Evolutionary conservation across 1,284 basidiomycete species (phyloP).

Genomic region (Ustilago sp.): DNA sequence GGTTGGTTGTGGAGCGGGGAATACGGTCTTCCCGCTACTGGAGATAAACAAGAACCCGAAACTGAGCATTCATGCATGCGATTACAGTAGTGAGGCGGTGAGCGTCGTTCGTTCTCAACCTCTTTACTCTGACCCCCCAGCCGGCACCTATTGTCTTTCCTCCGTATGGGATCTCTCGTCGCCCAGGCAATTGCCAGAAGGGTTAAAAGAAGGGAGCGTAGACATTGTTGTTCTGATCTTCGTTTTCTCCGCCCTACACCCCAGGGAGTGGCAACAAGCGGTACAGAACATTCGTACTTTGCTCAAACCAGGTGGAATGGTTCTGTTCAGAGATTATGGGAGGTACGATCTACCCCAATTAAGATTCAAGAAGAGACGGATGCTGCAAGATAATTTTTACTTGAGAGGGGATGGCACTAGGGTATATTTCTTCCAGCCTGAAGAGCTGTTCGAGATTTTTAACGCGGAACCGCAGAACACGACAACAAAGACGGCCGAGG

Average conservation of each 20-base stretch:
- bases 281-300: slow-evolving; percentile 82
- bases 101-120: slow-evolving; percentile 79
- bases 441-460: slow-evolving; percentile 63
- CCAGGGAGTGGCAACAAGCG: slow-evolving; percentile 88
- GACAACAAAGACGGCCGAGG: slow-evolving; percentile 14
- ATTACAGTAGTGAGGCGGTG: slow-evolving; percentile 90
- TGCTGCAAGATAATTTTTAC: slow-evolving; percentile 85
- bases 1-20: slow-evolving; percentile 76
- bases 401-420: slow-evolving; percentile 91
- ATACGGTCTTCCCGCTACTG: slow-evolving; percentile 90
- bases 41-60: slow-evolving; percentile 83
- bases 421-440: slow-evolving; percentile 66
- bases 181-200: slow-evolving; percentile 36
- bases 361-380: slow-evolving; percentile 85
- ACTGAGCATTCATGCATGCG: slow-evolving; percentile 82
- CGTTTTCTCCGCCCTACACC: slow-evolving; percentile 92
- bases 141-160: slow-evolving; percentile 75
- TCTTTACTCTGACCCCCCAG: slow-evolving; percentile 32
- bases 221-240: slow-evolving; percentile 95
- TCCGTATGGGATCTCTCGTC: slow-evolving; percentile 89
- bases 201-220: slow-evolving; percentile 73
- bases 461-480: slow-evolving; percentile 44
- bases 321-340: slow-evolving; percentile 93
- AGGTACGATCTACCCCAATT: slow-evolving; percentile 89
- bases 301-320: slow-evolving; percentile 86